phyloP scores from a whole-genome alignment of 2,329 filamentous ascomycete species.

The Blastomyces emzantsi region DNA sequence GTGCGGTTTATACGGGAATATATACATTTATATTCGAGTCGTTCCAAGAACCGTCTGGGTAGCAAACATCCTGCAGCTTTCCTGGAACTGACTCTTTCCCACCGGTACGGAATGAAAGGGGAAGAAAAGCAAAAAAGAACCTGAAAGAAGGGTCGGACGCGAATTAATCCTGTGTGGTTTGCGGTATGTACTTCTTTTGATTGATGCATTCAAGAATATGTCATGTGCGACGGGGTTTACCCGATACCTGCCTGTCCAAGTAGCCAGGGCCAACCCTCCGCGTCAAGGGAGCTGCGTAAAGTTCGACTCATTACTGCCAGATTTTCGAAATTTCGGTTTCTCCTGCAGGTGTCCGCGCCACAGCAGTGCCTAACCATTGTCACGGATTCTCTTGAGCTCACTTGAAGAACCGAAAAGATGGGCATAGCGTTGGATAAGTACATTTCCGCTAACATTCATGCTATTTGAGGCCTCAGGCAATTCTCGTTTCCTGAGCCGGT shows the following conservation, averaged over 20 bases:
- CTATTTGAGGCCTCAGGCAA: neutral
- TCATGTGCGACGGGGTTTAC: conserved; percentile 8
- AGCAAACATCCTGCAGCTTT: conserved; percentile 14
- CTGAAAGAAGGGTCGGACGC: conserved; percentile 8
- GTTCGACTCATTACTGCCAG: conserved; percentile 4
- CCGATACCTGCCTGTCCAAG: neutral
- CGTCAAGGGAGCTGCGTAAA: conserved; percentile 1
- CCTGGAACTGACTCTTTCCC: neutral
- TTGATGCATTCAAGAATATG: conserved; percentile 11
- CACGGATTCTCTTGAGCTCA: neutral
- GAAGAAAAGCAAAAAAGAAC: conserved; percentile 1
- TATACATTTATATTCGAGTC: conserved; percentile 6
- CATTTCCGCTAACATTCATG: neutral
- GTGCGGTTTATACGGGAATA: conserved; percentile 6
- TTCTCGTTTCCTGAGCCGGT: neutral
- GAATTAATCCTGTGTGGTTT: conserved; percentile 3
- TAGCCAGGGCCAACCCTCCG: neutral
- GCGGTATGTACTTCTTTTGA: conserved; percentile 3
- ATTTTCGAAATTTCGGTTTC: conserved; percentile 3
- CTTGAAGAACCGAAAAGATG: conserved; percentile 2
- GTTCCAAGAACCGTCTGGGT: conserved; percentile 8
- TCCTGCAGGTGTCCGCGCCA: conserved; percentile 6
- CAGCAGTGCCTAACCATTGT: conserved; percentile 7
- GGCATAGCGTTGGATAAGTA: neutral
- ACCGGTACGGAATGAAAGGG: neutral